Conservation (phyloP, 208 protist species). For the Trypanosoma brucei region DNA sequence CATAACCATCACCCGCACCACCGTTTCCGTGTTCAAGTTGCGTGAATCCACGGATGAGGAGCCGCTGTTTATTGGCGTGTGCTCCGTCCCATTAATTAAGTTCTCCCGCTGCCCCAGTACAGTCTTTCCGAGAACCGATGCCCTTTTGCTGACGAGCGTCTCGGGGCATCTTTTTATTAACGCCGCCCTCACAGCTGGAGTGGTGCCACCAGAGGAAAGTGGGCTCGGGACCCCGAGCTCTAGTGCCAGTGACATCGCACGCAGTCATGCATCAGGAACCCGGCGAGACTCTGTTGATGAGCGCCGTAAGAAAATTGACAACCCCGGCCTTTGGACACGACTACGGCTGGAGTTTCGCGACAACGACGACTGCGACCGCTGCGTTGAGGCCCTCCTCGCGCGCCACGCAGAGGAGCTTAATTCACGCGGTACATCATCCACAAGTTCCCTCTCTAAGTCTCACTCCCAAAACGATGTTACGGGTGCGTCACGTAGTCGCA, state of each 20-base stretch:
- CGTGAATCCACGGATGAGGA: constrained; percentile 30
- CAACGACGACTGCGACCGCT: constrained; percentile 29
- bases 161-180: constrained; percentile 64
- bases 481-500: background rate
- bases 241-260: constrained; percentile 1
- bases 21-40: constrained; percentile 49
- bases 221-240: background rate
- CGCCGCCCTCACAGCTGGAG: constrained; percentile 34
- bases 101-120: constrained; percentile 44
- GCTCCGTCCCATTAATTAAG: constrained; percentile 52
- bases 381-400: constrained; percentile 43
- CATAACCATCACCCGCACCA: constrained; percentile 56
- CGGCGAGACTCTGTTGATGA: background rate
- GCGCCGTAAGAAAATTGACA: constrained; percentile 12
- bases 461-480: background rate
- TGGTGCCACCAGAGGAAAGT: constrained; percentile 8
- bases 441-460: background rate
- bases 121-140: constrained; percentile 3
- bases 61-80: constrained; percentile 64
- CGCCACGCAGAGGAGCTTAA: constrained; percentile 40
- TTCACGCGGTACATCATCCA: background rate
- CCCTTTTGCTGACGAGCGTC: constrained; percentile 45
- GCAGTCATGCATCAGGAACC: background rate
- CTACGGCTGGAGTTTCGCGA: constrained; percentile 47
- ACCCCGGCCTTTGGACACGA: constrained; percentile 45